phyloP scores from a whole-genome alignment of 2,329 filamentous ascomycete genomes.

The Chaetomium globosum region DNA sequence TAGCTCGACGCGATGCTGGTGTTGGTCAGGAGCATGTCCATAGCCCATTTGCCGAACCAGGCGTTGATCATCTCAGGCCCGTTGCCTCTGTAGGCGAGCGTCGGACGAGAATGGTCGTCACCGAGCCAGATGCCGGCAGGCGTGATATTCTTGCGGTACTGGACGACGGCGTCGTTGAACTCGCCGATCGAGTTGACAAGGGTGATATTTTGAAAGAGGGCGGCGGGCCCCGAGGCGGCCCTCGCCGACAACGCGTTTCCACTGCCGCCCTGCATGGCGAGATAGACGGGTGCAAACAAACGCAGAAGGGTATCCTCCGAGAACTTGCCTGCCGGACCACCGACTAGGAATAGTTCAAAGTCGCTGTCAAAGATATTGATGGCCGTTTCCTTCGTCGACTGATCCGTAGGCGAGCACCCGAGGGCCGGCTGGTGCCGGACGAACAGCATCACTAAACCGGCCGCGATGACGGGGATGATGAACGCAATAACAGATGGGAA shows the following conservation, averaged over 20 bases:
- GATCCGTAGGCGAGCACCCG: conserved; percentile 56
- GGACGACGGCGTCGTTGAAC: conserved; percentile 67
- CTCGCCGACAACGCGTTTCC: conserved; percentile 34
- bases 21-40: conserved; percentile 68
- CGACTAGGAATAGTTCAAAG: conserved; percentile 45
- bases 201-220: conserved; percentile 47
- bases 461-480: conserved; percentile 75
- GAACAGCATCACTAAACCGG: conserved; percentile 77
- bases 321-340: conserved; percentile 51
- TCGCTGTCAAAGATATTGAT: conserved; percentile 46
- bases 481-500: conserved; percentile 75
- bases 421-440: conserved; percentile 59
- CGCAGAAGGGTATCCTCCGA: conserved; percentile 37
- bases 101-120: conserved; percentile 60
- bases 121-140: conserved; percentile 82
- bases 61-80: conserved; percentile 56
- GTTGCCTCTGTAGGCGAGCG: conserved; percentile 72
- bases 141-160: conserved; percentile 67
- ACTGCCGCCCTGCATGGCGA: conserved; percentile 24
- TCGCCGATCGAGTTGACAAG: conserved; percentile 65
- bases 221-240: conserved; percentile 21
- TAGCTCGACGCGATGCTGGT: conserved; percentile 72
- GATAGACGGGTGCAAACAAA: conserved; percentile 48
- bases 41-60: conserved; percentile 65
- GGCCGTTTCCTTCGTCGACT: conserved; percentile 48